Conservation (phyloP, 305 asterid genomes). For the Rubia occidens region DNA sequence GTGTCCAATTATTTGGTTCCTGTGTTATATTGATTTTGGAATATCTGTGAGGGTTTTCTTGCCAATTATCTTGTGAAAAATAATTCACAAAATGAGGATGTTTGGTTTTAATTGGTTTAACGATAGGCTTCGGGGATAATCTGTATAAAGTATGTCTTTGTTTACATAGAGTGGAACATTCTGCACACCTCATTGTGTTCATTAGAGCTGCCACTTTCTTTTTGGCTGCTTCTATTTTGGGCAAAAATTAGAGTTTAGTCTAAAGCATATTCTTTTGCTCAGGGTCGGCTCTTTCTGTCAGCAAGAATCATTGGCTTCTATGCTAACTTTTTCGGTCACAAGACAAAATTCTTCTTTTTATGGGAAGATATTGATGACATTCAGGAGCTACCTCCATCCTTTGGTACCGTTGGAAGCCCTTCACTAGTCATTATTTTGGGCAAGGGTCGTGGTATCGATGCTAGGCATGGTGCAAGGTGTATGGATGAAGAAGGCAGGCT, state of each 20-base stretch:
- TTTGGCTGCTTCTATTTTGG: slow-evolving; percentile 73
- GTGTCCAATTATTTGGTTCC: no score
- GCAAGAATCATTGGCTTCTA: slow-evolving; percentile 95
- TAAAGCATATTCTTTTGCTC: slow-evolving; percentile 10
- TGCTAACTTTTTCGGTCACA: slow-evolving; percentile 86
- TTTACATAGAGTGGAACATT: no score
- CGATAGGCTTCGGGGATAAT: no score
- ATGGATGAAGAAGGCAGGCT: slow-evolving; percentile 83
- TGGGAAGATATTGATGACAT: slow-evolving; percentile 98
- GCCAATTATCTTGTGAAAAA: no score
- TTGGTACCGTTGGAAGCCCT: slow-evolving; percentile 96
- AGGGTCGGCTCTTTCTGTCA: slow-evolving; percentile 95
- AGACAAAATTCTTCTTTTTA: slow-evolving; percentile 84
- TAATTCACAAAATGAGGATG: no score
- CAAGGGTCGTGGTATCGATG: slow-evolving; percentile 80
- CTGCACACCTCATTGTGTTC: no score
- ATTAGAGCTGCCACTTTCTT: slow-evolving; percentile 21
- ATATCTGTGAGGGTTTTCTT: no score
- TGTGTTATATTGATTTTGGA: no score
- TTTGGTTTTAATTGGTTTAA: no score
- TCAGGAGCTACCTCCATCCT: slow-evolving; percentile 73
- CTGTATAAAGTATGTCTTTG: no score
- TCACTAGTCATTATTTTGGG: slow-evolving; percentile 61
- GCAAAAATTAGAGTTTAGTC: slow-evolving; percentile 42
- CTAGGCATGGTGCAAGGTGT: slow-evolving; percentile 91